Evolutionary conservation across 2,329 filamentous ascomycete genomes (phyloP).

Genomic region (Alternaria panax): DNA sequence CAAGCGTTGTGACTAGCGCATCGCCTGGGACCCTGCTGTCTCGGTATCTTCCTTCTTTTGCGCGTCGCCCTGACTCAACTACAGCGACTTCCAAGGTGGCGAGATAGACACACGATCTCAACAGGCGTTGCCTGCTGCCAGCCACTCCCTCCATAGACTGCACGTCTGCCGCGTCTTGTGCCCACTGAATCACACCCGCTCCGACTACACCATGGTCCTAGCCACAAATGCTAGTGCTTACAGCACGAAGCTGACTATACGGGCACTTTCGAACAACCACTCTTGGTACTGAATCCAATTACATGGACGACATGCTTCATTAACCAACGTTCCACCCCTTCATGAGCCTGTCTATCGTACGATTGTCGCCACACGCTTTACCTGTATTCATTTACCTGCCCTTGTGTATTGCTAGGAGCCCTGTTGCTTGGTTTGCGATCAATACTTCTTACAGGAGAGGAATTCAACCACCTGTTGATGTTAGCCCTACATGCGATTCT

Average conservation of each 20-base stretch:
- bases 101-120: background rate
- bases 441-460: constrained; percentile 14
- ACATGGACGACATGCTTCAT: background rate
- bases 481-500: constrained; percentile 1
- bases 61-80: background rate
- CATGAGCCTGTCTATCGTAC: background rate
- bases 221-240: background rate
- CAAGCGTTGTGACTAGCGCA: background rate
- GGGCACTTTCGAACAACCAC: background rate
- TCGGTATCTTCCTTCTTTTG: background rate
- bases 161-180: background rate
- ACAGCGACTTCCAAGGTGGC: background rate
- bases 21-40: background rate
- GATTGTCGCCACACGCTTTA: background rate
- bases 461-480: background rate
- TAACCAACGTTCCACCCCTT: constrained; percentile 1
- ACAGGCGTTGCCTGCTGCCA: background rate
- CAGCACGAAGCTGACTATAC: background rate
- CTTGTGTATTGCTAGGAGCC: background rate
- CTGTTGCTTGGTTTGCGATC: constrained; percentile 4
- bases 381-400: background rate
- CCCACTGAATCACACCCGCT: background rate
- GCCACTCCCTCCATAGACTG: background rate
- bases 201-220: background rate
- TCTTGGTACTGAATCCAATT: constrained; percentile 1